phyloP scores from a whole-genome alignment of 345 rosid species.

The Rhizophora mangle region DNA sequence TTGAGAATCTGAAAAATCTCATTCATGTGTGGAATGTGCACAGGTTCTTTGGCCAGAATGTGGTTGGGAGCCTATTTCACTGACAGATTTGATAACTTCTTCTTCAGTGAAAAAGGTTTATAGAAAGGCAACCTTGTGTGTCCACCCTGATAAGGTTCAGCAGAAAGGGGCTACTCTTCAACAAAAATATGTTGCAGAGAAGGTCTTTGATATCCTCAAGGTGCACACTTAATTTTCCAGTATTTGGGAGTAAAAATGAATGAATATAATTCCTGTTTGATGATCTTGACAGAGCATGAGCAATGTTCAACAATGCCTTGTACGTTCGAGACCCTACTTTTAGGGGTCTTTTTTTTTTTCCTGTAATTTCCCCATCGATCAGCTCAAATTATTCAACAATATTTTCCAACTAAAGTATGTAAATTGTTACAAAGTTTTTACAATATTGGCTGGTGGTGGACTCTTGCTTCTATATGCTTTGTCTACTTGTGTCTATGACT shows the following conservation, averaged over 20 bases:
- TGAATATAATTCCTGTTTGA: neutral
- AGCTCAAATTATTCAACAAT: too few species aligned
- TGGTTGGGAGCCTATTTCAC: conserved; percentile 80
- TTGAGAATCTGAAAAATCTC: neutral
- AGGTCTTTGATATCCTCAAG: conserved; percentile 95
- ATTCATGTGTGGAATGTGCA: conserved; percentile 14
- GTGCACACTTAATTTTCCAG: conserved; percentile 28
- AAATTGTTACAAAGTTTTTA: too few species aligned
- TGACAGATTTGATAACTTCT: conserved; percentile 87
- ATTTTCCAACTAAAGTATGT: too few species aligned
- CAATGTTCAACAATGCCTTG: too few species aligned
- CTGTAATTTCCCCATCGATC: too few species aligned
- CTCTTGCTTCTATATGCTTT: neutral
- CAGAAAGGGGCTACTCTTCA: conserved; percentile 89
- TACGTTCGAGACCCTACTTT: too few species aligned
- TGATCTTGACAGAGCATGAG: too few species aligned
- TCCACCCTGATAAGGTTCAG: conserved; percentile 99
- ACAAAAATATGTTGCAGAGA: conserved; percentile 88
- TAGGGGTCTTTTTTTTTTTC: too few species aligned
- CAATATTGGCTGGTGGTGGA: too few species aligned
- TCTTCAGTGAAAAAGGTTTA: conserved; percentile 82
- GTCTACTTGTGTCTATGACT: neutral
- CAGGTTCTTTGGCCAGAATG: conserved; percentile 95
- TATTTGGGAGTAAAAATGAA: neutral
- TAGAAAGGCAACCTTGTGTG: conserved; percentile 70